phyloP scores from a whole-genome alignment of 371 early-diverging fungal species.

The Apophysomyces ossiformis region DNA sequence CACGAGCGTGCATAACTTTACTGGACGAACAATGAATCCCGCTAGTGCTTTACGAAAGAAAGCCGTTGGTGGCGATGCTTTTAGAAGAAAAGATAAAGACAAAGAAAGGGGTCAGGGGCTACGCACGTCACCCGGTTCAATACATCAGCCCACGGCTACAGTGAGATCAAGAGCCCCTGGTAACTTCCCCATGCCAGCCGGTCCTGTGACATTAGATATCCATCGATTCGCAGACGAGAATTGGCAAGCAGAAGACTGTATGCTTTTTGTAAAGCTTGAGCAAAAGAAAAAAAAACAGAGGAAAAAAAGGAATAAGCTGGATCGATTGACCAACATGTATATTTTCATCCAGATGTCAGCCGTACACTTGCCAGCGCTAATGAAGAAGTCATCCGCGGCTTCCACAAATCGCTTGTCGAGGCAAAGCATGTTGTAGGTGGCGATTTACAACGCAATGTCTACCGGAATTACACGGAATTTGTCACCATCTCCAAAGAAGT shows the following conservation, averaged over 20 bases:
- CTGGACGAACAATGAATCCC: conserved; percentile 14
- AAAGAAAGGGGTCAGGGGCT: neutral
- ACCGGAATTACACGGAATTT: conserved; percentile 93
- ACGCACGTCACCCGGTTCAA: neutral
- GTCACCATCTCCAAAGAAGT: conserved; percentile 95
- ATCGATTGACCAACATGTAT: neutral
- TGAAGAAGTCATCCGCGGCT: conserved; percentile 67
- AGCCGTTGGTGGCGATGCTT: conserved; percentile 15
- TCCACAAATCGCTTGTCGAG: conserved; percentile 65
- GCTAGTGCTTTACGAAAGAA: conserved; percentile 19
- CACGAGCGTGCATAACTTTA: conserved; percentile 3
- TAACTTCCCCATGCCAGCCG: conserved; percentile 27
- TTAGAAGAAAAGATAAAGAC: conserved; percentile 21
- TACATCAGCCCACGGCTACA: conserved; percentile 15
- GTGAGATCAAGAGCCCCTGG: conserved; percentile 12
- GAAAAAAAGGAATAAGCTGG: no score
- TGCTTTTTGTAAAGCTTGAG: neutral
- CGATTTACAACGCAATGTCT: conserved; percentile 89
- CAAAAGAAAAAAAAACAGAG: no score
- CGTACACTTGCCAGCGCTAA: conserved; percentile 58
- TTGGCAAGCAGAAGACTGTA: conserved; percentile 52
- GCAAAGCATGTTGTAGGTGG: conserved; percentile 81
- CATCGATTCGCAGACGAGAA: conserved; percentile 54
- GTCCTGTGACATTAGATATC: conserved; percentile 46
- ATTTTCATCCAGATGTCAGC: conserved; percentile 46